Conservation (phyloP, 192 early-diverging fungal species). For the Backusella tuberculispora region DNA sequence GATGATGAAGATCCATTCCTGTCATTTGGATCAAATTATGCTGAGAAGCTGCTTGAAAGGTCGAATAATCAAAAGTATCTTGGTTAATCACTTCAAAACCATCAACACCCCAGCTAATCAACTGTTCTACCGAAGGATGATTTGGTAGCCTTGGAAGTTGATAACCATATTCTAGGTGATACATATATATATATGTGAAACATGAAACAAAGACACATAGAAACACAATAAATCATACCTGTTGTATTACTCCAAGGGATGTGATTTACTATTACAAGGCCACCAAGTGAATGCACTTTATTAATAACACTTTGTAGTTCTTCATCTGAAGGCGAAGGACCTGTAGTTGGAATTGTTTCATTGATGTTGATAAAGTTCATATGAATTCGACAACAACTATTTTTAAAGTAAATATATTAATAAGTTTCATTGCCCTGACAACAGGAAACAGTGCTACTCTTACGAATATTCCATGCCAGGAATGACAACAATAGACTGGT, state of each 20-base stretch:
- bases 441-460: background rate
- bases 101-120: constrained; percentile 71
- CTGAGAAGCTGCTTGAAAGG: constrained; percentile 55
- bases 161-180: constrained; percentile 52
- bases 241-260: constrained; percentile 78
- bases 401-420: background rate
- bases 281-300: constrained; percentile 65
- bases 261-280: constrained; percentile 76
- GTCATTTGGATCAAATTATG: constrained; percentile 59
- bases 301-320: constrained; percentile 61
- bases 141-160: constrained; percentile 58
- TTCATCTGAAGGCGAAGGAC: constrained; percentile 62
- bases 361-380: constrained; percentile 75
- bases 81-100: constrained; percentile 73
- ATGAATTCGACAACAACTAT: constrained; percentile 68
- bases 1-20: constrained; percentile 70
- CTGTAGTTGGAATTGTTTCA: constrained; percentile 49
- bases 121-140: constrained; percentile 60
- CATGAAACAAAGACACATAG: background rate
- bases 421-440: background rate
- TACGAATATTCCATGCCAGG: constrained; percentile 72
- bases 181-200: background rate
- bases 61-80: constrained; percentile 59
- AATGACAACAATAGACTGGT: constrained; percentile 59
- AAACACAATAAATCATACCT: constrained; percentile 33